Percentiles rank a stretch among this genome's conserved stretches.
phyloP scores from a whole-genome alignment of 208 protist species.

The Leptomonas pyrrhocoris region DNA sequence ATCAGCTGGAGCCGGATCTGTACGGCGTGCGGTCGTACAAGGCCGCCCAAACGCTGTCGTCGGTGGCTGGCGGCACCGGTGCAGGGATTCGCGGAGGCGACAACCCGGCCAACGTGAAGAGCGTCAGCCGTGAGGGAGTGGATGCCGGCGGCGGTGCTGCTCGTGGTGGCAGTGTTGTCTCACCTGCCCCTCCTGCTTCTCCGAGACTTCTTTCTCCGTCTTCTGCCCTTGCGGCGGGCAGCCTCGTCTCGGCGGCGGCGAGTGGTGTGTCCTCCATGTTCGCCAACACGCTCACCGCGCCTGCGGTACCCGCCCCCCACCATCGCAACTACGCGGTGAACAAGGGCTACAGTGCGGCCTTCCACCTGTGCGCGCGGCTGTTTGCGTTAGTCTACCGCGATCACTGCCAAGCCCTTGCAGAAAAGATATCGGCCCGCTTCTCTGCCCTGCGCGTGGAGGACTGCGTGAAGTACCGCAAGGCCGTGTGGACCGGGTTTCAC shows the following conservation, averaged over 20 bases:
- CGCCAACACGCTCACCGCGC: conserved; percentile 10
- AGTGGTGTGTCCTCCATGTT: conserved; percentile 27
- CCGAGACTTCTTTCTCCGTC: too few relatives aligned
- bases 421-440: conserved; percentile 27
- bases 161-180: neutral
- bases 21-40: neutral
- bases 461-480: conserved; percentile 36
- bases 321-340: conserved; percentile 32
- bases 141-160: neutral
- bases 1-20: conserved; percentile 31
- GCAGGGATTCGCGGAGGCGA: conserved; percentile 2
- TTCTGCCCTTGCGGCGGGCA: neutral
- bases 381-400: conserved; percentile 36
- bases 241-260: conserved; percentile 12
- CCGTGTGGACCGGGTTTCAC: conserved; percentile 35
- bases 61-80: neutral
- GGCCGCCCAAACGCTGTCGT: conserved; percentile 1
- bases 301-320: neutral
- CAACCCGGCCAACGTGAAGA: neutral
- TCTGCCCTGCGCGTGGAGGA: conserved; percentile 36
- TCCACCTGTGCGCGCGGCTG: conserved; percentile 34
- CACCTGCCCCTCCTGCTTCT: too few relatives aligned
- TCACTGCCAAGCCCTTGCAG: conserved; percentile 26
- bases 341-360: conserved; percentile 40
- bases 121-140: neutral